phyloP scores from a whole-genome alignment of 257 asterid genomes.

The Jacaranda copaia region DNA sequence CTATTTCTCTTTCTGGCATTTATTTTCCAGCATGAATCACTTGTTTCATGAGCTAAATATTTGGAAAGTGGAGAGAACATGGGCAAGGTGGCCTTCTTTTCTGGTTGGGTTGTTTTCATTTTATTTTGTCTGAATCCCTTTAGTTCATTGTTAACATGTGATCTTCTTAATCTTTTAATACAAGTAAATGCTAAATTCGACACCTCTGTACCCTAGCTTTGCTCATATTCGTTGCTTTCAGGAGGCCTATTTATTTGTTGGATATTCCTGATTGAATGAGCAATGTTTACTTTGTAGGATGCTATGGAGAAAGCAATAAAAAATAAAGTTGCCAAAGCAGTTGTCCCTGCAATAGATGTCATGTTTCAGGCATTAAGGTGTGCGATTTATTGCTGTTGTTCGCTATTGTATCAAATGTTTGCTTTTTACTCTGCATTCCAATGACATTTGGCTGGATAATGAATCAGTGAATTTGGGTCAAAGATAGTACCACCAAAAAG shows the following conservation, averaged over 20 bases:
- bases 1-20: background rate
- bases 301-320: conserved; percentile 99
- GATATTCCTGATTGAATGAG: conserved; percentile 17
- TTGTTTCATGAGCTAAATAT: background rate
- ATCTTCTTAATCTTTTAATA: background rate
- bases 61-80: conserved; percentile 18
- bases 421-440: conserved; percentile 33
- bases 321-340: conserved; percentile 96
- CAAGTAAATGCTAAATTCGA: background rate
- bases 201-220: background rate
- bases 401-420: background rate
- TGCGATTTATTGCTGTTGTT: conserved; percentile 35
- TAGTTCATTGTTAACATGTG: background rate
- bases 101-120: conserved; percentile 5
- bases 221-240: conserved; percentile 20
- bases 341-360: conserved; percentile 99
- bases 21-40: conserved; percentile 4
- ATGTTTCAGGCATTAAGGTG: conserved; percentile 99
- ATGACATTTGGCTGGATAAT: conserved; percentile 45
- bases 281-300: conserved; percentile 64
- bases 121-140: conserved; percentile 24
- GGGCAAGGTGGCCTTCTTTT: conserved; percentile 26
- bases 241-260: conserved; percentile 12
- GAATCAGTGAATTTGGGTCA: conserved; percentile 91
- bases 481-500: conserved; percentile 96